A percentile compares a stretch with the other conserved stretches of the same genome.
Evolutionary conservation across 768 basidiomycete species (phyloP).

Genomic region (Omphalotus guepiniiformis): DNA sequence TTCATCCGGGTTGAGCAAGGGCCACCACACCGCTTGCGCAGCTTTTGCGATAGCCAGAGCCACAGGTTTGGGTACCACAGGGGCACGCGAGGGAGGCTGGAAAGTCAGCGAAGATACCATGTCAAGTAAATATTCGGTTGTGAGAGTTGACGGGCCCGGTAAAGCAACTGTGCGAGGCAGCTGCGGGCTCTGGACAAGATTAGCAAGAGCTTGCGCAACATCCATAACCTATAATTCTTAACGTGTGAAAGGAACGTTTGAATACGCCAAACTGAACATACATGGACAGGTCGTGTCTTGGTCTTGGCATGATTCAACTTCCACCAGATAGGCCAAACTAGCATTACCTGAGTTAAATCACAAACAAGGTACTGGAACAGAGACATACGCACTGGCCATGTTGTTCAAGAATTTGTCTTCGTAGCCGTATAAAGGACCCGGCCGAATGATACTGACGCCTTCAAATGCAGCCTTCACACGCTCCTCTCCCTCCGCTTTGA

Average conservation of each 20-base stretch:
- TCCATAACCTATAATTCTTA: constrained; percentile 68
- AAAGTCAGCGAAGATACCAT: constrained; percentile 80
- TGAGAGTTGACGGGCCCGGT: constrained; percentile 85
- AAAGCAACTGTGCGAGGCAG: constrained; percentile 69
- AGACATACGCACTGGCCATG: constrained; percentile 70
- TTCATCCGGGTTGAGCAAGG: constrained; percentile 86
- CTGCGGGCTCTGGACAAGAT: constrained; percentile 62
- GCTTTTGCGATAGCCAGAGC: constrained; percentile 60
- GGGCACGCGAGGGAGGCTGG: constrained; percentile 65
- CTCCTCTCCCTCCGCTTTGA: constrained; percentile 89
- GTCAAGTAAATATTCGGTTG: constrained; percentile 75
- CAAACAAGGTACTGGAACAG: constrained; percentile 7
- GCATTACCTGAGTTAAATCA: constrained; percentile 12
- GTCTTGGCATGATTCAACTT: constrained; percentile 88
- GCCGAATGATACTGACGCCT: constrained; percentile 82
- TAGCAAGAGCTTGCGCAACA: constrained; percentile 88
- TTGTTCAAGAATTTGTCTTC: constrained; percentile 94
- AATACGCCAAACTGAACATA: constrained; percentile 28
- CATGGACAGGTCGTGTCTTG: constrained; percentile 87
- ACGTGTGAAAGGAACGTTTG: constrained; percentile 13
- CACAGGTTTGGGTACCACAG: constrained; percentile 69
- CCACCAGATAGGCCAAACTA: constrained; percentile 93
- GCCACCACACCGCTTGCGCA: constrained; percentile 85
- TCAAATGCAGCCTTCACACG: constrained; percentile 82
- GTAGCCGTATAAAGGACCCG: constrained; percentile 83